These are phyloP conservation scores for Zanthoxylum bungeanum DNA, from an alignment of 345 rosid species.

Conservation along the genomic window DNA sequence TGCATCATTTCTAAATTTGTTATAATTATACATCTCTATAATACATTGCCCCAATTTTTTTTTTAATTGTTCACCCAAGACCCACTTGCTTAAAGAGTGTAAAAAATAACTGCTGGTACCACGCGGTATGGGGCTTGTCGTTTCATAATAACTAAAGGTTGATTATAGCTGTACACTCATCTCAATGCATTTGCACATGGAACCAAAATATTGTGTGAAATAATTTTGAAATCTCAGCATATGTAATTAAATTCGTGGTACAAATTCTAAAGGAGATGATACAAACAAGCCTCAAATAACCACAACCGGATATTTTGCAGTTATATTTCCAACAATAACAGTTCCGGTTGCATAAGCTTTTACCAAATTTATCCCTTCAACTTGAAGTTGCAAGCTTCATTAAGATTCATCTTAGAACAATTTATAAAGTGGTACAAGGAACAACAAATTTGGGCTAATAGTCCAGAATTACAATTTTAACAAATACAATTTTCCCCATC, in stretches of 20 bases:
- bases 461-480: neutral
- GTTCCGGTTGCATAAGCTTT: neutral
- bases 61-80: no score
- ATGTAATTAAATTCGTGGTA: neutral
- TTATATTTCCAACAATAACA: neutral
- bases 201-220: neutral
- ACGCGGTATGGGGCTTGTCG: no score
- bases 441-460: neutral
- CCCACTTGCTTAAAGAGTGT: no score
- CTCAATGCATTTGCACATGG: conserved; percentile 13
- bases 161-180: no score
- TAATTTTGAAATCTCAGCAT: neutral
- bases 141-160: no score
- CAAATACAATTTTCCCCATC: neutral
- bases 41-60: no score
- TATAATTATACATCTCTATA: no score
- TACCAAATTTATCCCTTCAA: neutral
- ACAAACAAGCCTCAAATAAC: neutral
- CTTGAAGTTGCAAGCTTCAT: neutral
- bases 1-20: no score
- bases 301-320: neutral
- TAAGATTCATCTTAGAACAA: neutral
- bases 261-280: neutral
- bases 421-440: neutral
- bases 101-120: no score